Evolutionary conservation across 2,329 filamentous ascomycete species (phyloP), one percentile per base, ranked within the genome.

Genomic region (Fusarium stilboides): DNA sequence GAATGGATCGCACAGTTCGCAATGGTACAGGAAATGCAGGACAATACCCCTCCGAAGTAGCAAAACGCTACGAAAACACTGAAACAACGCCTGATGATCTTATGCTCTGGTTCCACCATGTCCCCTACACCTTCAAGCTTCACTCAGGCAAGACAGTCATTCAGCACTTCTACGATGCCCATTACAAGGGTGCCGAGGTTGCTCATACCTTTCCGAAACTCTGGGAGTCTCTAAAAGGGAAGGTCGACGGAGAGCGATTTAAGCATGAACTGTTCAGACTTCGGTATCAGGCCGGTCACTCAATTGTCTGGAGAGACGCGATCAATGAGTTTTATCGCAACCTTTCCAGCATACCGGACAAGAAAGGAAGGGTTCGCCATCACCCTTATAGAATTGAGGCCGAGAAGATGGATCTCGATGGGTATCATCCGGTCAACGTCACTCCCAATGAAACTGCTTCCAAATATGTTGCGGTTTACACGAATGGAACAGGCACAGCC

Each of bases 41-140:
- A 0, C 89, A 92, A 71, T 93, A 93, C 72, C 89, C 90, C 0
- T 69, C 83, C 0, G 87, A 90, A 62, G 77, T 93, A 1, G 86
- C 87, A 0, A 75, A 80, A 4, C 77, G 80, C 71, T 93, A 85
- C 74, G 90, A 93, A 69, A 78, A 85, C 43, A 80, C 88, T 19
- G 83, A 86, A 15, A 89, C 87, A 0, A 92, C 90, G 0, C 90
- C 90, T 0, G 91, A 92, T 63, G 82, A 92, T 22, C 80, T 93
- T 2, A 77, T 93, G 4, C 81, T 93, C 3, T 93, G 91, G 91
- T 93, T 93, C 79, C 91, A 93, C 76, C 91, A 93, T 73, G 89
- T 93, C 0, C 85, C 86, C 5, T 93, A 91, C 75, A 91, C 88
- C 0, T 86, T 91, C 39, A 77, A 76, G 8, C 83, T 93, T 3